These are phyloP conservation scores for Colletotrichum magnum DNA, from an alignment of 2,329 filamentous ascomycete species.

Conservation along the genomic window DNA sequence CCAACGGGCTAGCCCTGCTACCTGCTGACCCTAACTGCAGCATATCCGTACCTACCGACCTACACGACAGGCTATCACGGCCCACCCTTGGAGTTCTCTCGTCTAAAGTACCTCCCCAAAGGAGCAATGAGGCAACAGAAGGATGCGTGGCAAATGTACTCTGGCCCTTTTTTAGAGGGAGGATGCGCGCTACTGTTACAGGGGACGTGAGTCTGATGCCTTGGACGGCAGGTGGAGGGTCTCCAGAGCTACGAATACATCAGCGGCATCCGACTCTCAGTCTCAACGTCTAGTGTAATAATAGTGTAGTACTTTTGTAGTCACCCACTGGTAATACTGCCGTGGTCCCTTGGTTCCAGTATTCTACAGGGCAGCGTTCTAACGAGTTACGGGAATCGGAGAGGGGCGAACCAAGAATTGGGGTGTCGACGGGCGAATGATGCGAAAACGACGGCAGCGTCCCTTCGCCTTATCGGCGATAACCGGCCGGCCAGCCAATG, in stretches of 20 bases:
- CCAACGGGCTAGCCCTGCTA: background rate
- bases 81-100: too few species aligned
- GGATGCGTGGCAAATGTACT: conserved; percentile 30
- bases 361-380: background rate
- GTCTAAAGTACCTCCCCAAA: background rate
- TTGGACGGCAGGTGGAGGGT: conserved; percentile 14
- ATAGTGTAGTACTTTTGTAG: too few species aligned
- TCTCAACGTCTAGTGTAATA: too few species aligned
- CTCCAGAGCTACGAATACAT: background rate
- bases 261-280: too few species aligned
- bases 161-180: conserved; percentile 10
- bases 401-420: conserved; percentile 11
- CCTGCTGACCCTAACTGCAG: too few species aligned
- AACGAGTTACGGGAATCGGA: background rate
- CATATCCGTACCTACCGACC: background rate
- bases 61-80: too few species aligned
- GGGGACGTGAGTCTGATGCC: conserved; percentile 24
- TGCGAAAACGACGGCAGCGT: conserved; percentile 30
- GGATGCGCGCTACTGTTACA: conserved; percentile 18
- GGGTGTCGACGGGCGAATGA: conserved; percentile 23
- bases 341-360: too few species aligned
- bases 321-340: too few species aligned
- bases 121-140: conserved; percentile 15
- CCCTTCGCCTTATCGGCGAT: conserved; percentile 22
- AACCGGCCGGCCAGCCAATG: conserved; percentile 14